These are phyloP conservation scores for Aspergillus proliferans DNA, from an alignment of 2,329 filamentous ascomycete species.

Conservation along the genomic window DNA sequence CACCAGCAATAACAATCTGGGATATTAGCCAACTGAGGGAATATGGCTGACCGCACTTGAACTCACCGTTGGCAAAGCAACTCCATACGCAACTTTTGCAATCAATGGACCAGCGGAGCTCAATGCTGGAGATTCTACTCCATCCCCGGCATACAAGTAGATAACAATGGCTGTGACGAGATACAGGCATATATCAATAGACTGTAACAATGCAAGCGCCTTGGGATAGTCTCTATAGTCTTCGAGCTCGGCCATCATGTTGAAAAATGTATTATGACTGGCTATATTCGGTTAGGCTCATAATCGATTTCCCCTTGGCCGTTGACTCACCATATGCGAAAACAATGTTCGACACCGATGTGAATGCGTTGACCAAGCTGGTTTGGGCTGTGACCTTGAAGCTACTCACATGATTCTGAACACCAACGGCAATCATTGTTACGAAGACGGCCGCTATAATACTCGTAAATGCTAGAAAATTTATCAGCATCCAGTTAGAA, in stretches of 20 bases:
- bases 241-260: conserved; percentile 57
- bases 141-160: not conserved
- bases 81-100: not conserved
- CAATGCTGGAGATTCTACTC: not conserved
- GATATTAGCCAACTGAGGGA: not conserved
- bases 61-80: conserved; percentile 44
- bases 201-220: conserved; percentile 54
- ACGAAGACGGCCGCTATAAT: conserved; percentile 49
- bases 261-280: conserved; percentile 46
- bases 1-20: conserved; percentile 58
- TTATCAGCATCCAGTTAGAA: not conserved
- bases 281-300: not conserved
- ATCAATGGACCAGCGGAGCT: not conserved
- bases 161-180: not conserved
- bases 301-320: not conserved
- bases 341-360: conserved; percentile 30
- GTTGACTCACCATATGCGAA: conserved; percentile 33
- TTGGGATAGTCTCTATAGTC: conserved; percentile 53
- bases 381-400: conserved; percentile 20
- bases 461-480: conserved; percentile 47
- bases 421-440: conserved; percentile 14
- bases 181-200: conserved; percentile 34
- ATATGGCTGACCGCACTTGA: not conserved
- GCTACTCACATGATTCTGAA: conserved; percentile 21
- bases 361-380: conserved; percentile 29